phyloP scores from a whole-genome alignment of 2,329 filamentous ascomycete genomes.

The Davidsoniella virescens region DNA sequence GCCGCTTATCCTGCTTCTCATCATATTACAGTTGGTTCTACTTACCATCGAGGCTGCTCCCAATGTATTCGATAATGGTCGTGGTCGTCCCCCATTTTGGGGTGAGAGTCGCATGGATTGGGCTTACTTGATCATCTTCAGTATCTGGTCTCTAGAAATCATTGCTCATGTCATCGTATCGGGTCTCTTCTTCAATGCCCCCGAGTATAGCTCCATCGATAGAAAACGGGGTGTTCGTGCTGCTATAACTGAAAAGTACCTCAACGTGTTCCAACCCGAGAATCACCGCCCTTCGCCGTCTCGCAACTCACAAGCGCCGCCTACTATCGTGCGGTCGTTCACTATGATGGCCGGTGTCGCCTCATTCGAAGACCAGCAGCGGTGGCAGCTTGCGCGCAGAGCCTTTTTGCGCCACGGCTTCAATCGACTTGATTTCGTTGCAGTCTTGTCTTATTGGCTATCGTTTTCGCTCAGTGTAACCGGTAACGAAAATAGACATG shows the following conservation, averaged over 20 bases:
- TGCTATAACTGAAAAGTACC: constrained; percentile 60
- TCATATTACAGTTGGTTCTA: constrained; percentile 76
- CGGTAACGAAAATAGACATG: constrained; percentile 49
- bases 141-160: constrained; percentile 78
- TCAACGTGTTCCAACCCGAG: constrained; percentile 66
- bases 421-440: constrained; percentile 87
- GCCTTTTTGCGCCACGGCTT: constrained; percentile 92
- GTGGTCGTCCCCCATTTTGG: constrained; percentile 48
- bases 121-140: constrained; percentile 66
- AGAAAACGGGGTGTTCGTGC: constrained; percentile 57
- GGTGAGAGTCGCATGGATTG: constrained; percentile 57
- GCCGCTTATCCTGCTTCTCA: constrained; percentile 70
- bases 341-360: constrained; percentile 52
- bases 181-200: constrained; percentile 76
- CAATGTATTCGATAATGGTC: constrained; percentile 47
- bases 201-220: constrained; percentile 83
- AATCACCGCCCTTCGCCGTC: constrained; percentile 42
- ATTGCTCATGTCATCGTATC: constrained; percentile 77
- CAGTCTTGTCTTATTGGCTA: constrained; percentile 90
- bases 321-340: constrained; percentile 26
- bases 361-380: constrained; percentile 62
- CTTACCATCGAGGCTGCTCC: constrained; percentile 67
- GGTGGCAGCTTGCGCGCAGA: constrained; percentile 70
- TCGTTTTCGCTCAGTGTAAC: constrained; percentile 59
- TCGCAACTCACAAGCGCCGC: constrained; percentile 29